Conservation (phyloP, 176 grass and related monocot genomes). For the Metroxylon sagu region DNA sequence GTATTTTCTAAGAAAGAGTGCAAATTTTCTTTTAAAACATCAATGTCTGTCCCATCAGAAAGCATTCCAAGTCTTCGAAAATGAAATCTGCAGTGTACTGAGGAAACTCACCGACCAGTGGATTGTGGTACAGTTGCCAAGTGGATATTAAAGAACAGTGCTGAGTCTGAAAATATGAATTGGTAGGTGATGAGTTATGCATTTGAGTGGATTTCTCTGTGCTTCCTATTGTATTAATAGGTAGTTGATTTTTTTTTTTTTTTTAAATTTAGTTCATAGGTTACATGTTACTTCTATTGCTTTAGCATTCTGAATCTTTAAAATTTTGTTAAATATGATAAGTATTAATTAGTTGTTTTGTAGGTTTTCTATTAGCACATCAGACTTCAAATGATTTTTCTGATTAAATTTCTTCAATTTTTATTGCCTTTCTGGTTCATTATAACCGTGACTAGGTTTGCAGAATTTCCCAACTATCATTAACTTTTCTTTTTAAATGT, state of each 20-base stretch:
- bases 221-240: not conserved
- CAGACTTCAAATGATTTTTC: no score
- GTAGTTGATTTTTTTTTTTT: not conserved
- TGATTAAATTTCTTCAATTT: no score
- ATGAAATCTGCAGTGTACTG: slow-evolving; percentile 60
- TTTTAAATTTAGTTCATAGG: not conserved
- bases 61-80: slow-evolving; percentile 4
- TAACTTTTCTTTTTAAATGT: no score
- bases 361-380: no score
- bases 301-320: no score
- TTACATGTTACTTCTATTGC: no score
- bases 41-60: not conserved
- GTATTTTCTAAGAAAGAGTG: slow-evolving; percentile 14
- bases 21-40: not conserved
- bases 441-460: no score
- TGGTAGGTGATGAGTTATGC: slow-evolving; percentile 32
- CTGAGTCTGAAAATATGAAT: slow-evolving; percentile 98
- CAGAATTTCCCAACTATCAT: no score
- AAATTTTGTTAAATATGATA: no score
- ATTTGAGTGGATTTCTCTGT: no score
- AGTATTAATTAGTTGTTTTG: no score
- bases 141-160: slow-evolving; percentile 93
- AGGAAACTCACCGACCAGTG: slow-evolving; percentile 90
- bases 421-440: no score
- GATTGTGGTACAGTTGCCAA: slow-evolving; percentile 70